phyloP scores from a whole-genome alignment of 1,284 basidiomycete genomes.

The Prillingera fragicola region DNA sequence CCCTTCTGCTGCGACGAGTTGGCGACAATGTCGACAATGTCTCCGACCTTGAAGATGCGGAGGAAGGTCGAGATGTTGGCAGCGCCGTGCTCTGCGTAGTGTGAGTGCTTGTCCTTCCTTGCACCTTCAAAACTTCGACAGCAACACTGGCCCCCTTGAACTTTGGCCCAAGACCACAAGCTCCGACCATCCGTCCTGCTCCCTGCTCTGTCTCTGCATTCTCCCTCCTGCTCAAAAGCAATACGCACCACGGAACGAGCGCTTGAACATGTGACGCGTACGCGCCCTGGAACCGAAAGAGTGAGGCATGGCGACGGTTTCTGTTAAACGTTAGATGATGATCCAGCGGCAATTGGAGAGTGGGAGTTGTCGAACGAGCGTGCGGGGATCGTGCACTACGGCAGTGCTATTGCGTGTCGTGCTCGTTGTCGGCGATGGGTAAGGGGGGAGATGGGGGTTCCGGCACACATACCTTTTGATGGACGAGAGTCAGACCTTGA shows the following conservation, averaged over 20 bases:
- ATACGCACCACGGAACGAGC: slow-evolving; percentile 82
- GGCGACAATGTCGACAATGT: slow-evolving; percentile 99
- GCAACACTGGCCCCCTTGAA: not conserved
- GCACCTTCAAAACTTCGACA: not conserved
- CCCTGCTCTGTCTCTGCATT: slow-evolving; percentile 1
- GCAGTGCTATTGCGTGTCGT: no score
- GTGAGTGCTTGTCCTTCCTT: slow-evolving; percentile 23
- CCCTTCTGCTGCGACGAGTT: slow-evolving; percentile 99
- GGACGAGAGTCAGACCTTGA: no score
- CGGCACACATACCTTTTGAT: no score
- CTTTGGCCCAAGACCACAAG: slow-evolving; percentile 1
- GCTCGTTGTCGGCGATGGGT: no score
- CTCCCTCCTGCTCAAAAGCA: not conserved
- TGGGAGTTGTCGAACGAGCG: no score
- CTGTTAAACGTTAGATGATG: slow-evolving; percentile 4
- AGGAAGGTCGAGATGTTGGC: slow-evolving; percentile 91
- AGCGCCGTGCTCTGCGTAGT: slow-evolving; percentile 71
- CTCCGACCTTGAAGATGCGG: slow-evolving; percentile 86
- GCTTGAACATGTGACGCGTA: slow-evolving; percentile 99
- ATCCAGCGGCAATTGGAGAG: no score
- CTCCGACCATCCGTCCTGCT: not conserved
- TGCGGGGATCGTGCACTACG: no score
- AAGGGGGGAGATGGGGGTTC: no score
- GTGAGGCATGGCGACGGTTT: slow-evolving; percentile 89
- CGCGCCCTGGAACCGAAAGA: slow-evolving; percentile 99